Evolutionary conservation across 2,329 filamentous ascomycete species (phyloP).

Genomic region (Aureobasidium leucospermi): DNA sequence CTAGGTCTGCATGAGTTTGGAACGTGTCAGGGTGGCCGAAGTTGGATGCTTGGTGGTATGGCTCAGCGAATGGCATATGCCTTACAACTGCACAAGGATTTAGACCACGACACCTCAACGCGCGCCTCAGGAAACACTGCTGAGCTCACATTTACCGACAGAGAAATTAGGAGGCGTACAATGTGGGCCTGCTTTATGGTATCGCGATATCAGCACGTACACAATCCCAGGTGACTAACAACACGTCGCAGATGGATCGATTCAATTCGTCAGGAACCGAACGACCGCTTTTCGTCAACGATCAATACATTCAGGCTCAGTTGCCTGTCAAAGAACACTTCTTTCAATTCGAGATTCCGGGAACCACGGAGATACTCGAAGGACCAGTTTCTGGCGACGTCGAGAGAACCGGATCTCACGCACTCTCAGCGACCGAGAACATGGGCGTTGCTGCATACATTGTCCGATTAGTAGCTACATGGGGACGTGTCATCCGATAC

Average conservation of each 20-base stretch:
- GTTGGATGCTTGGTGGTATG: conserved; percentile 92
- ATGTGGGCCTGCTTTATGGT: conserved; percentile 94
- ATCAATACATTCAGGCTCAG: conserved; percentile 82
- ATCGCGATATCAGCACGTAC: neutral
- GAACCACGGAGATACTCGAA: conserved; percentile 73
- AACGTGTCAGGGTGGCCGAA: conserved; percentile 89
- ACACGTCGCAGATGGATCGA: conserved; percentile 62
- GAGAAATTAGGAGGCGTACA: conserved; percentile 82
- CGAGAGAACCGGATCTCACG: conserved; percentile 55
- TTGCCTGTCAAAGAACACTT: conserved; percentile 84
- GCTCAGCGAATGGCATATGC: conserved; percentile 97
- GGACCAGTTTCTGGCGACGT: conserved; percentile 60
- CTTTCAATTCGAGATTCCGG: conserved; percentile 86
- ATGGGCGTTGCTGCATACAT: conserved; percentile 94
- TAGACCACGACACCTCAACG: conserved; percentile 57
- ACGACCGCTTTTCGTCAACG: conserved; percentile 81
- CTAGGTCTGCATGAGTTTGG: conserved; percentile 92
- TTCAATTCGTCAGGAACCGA: conserved; percentile 96
- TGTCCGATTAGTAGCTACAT: conserved; percentile 75
- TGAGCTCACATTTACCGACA: conserved; percentile 71
- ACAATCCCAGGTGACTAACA: neutral
- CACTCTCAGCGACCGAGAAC: conserved; percentile 64
- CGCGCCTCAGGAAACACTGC: conserved; percentile 20
- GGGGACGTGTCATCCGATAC: conserved; percentile 85
- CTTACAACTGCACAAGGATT: conserved; percentile 83